A percentile compares a stretch with the other conserved stretches of the same genome.
These are phyloP conservation scores for Taphrina confusa DNA, from an alignment of 1,139 yeast genomes.

Conservation along the genomic window DNA sequence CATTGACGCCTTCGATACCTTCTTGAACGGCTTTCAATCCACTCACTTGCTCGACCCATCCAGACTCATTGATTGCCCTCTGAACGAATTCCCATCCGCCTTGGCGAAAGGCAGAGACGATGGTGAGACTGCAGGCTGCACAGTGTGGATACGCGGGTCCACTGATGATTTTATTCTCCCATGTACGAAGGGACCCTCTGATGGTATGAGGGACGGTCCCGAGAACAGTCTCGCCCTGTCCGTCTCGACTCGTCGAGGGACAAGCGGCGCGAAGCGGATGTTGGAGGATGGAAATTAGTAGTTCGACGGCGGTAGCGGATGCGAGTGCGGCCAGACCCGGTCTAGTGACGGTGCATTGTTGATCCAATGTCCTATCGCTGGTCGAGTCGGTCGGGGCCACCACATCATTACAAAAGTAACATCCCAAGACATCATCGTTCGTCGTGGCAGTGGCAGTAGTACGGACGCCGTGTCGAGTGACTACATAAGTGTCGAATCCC, in stretches of 20 bases:
- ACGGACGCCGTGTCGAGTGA: slow-evolving; percentile 81
- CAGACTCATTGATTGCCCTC: slow-evolving; percentile 63
- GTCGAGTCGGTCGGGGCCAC: slow-evolving; percentile 77
- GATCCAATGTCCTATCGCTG: slow-evolving; percentile 83
- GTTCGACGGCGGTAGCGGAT: slow-evolving; percentile 80
- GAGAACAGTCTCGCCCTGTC: slow-evolving; percentile 48
- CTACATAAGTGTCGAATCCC: slow-evolving; percentile 90
- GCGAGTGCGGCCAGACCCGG: slow-evolving; percentile 95
- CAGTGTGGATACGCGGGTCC: slow-evolving; percentile 76
- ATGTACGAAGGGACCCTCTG: slow-evolving; percentile 74
- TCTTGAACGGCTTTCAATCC: slow-evolving; percentile 71
- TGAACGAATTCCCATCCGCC: slow-evolving; percentile 81
- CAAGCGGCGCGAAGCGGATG: slow-evolving; percentile 58
- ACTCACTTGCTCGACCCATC: slow-evolving; percentile 69
- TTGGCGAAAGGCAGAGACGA: slow-evolving; percentile 54
- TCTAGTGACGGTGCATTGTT: slow-evolving; percentile 97
- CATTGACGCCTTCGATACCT: slow-evolving; percentile 20
- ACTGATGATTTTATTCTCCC: slow-evolving; percentile 61
- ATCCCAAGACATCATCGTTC: slow-evolving; percentile 56
- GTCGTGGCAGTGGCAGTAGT: slow-evolving; percentile 45
- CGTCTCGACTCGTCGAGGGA: slow-evolving; percentile 38
- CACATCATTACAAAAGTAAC: slow-evolving; percentile 94
- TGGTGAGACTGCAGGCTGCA: slow-evolving; percentile 75
- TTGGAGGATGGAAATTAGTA: slow-evolving; percentile 73
- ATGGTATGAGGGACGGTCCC: slow-evolving; percentile 87